A percentile compares a stretch with the other conserved stretches of the same genome.
Evolutionary conservation across 345 rosid genomes (phyloP).

Genomic region (Syzygium aromaticum): DNA sequence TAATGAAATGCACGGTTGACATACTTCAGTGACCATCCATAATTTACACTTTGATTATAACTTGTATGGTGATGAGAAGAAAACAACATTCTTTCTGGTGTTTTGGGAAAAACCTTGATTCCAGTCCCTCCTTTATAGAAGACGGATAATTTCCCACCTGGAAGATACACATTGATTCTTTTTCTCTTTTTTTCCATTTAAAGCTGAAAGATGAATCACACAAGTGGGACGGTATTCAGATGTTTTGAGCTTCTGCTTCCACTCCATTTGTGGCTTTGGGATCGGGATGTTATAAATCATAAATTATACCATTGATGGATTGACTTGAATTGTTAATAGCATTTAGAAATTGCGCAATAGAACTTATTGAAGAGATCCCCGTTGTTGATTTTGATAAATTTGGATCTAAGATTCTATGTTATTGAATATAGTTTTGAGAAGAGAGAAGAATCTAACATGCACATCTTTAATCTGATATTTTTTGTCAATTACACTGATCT

Average conservation of each 20-base stretch:
- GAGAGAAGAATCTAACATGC: not conserved
- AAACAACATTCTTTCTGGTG: not conserved
- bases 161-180: too few relatives aligned
- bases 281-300: not conserved
- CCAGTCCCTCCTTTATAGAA: too few relatives aligned
- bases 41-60: too few relatives aligned
- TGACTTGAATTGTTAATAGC: not conserved
- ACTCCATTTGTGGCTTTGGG: not conserved
- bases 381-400: not conserved
- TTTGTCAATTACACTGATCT: not conserved
- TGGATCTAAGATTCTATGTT: not conserved
- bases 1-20: too few relatives aligned
- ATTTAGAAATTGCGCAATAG: not conserved
- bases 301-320: not conserved
- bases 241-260: too few relatives aligned
- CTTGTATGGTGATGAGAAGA: not conserved
- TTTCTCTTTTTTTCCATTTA: too few relatives aligned
- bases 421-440: not conserved
- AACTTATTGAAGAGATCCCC: not conserved
- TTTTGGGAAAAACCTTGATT: not conserved
- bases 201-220: too few relatives aligned
- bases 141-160: too few relatives aligned
- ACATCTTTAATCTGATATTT: not conserved
- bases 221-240: too few relatives aligned
- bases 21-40: too few relatives aligned